A percentile compares a stretch with the other conserved stretches of the same genome.
Evolutionary conservation across 1,284 basidiomycete genomes (phyloP).

Genomic region (Apiotrichum mycotoxinovorans): DNA sequence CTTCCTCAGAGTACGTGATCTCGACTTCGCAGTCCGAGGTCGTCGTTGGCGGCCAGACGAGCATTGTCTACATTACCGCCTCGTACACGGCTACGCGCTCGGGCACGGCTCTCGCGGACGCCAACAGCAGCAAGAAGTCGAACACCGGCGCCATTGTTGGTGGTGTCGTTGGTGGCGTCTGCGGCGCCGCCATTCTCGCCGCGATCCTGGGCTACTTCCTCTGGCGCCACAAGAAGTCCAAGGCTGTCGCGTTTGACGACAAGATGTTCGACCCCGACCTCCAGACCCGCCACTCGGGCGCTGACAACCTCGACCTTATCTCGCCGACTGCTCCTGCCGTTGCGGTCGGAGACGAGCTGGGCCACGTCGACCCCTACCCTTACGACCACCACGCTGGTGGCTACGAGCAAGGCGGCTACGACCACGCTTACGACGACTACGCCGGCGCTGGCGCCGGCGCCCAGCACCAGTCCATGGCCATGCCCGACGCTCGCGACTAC

Average conservation of each 20-base stretch:
- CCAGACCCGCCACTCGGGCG: conserved; percentile 37
- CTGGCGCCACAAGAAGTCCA: conserved; percentile 30
- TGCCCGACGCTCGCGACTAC: conserved; percentile 46
- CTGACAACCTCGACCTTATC: conserved; percentile 42
- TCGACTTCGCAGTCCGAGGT: neutral
- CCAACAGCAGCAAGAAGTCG: neutral
- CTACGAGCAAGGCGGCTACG: neutral
- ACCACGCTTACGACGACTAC: conserved; percentile 3
- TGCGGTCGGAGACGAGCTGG: conserved; percentile 16
- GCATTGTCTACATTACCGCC: neutral
- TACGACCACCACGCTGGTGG: neutral
- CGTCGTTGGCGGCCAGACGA: neutral
- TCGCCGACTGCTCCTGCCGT: conserved; percentile 32
- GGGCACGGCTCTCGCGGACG: neutral
- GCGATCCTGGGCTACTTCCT: conserved; percentile 41
- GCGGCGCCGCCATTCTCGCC: conserved; percentile 34
- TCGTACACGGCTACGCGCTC: neutral
- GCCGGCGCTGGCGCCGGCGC: conserved; percentile 9
- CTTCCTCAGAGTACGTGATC: neutral
- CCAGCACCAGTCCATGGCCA: conserved; percentile 26
- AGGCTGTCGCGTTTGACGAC: conserved; percentile 46
- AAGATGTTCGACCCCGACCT: conserved; percentile 48
- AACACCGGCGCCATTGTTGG: conserved; percentile 49
- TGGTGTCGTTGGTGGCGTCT: conserved; percentile 49
- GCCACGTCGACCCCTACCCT: conserved; percentile 26